A percentile compares a stretch with the other conserved stretches of the same genome.
Conservation (phyloP, 345 rosid genomes). For the Ceriops zippeliana region DNA sequence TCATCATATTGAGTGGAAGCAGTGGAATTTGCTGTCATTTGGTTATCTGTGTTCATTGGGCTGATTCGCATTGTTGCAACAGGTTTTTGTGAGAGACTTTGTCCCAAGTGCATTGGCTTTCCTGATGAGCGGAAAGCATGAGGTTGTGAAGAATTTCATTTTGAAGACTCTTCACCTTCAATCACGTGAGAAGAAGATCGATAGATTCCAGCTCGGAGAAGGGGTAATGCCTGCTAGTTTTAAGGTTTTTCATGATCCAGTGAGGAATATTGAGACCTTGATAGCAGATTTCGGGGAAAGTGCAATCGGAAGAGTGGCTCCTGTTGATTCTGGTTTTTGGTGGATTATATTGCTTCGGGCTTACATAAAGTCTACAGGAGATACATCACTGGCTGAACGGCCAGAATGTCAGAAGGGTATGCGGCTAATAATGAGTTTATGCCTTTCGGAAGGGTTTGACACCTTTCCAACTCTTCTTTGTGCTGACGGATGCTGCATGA, state of each 20-base stretch:
- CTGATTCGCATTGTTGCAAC: background rate
- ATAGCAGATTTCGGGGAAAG: slow-evolving; percentile 97
- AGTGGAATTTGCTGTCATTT: too few species aligned
- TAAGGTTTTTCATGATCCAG: slow-evolving; percentile 89
- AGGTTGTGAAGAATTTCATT: slow-evolving; percentile 78
- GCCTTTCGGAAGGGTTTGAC: slow-evolving; percentile 93
- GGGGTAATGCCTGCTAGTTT: slow-evolving; percentile 99
- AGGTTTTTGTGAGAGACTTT: slow-evolving; percentile 97
- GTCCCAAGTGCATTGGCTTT: slow-evolving; percentile 89
- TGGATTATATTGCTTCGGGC: slow-evolving; percentile 93
- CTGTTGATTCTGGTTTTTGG: slow-evolving; percentile 98
- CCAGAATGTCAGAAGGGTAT: slow-evolving; percentile 98
- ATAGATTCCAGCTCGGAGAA: slow-evolving; percentile 92
- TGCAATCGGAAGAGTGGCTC: slow-evolving; percentile 97
- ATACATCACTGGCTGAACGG: slow-evolving; percentile 70
- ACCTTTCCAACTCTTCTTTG: slow-evolving; percentile 97
- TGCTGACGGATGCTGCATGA: slow-evolving; percentile 98
- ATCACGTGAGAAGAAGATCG: slow-evolving; percentile 97
- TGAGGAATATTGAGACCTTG: slow-evolving; percentile 68
- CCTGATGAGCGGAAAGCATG: slow-evolving; percentile 83
- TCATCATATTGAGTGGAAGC: too few species aligned
- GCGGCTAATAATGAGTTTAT: slow-evolving; percentile 79
- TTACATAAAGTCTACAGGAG: slow-evolving; percentile 89
- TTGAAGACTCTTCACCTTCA: slow-evolving; percentile 92
- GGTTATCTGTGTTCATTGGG: too few species aligned